Base-by-base conservation (phyloP, 192 early-diverging fungal species). In the Linnemannia schmuckeri region DNA sequence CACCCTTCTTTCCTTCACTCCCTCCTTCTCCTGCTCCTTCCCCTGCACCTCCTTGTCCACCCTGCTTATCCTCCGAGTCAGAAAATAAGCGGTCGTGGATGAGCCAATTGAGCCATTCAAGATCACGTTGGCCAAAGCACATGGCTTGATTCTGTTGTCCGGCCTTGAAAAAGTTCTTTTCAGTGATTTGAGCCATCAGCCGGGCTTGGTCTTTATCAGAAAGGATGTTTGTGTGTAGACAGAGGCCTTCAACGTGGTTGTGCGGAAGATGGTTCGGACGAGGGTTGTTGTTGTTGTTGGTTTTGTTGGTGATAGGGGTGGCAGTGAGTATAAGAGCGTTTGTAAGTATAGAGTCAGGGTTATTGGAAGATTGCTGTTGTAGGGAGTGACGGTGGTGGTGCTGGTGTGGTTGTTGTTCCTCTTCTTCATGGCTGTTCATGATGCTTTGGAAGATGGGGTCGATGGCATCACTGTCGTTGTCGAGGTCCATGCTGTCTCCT, bases 71-170 rank as follows among this genome's bases (percentile, higher is more conserved):
- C 27, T 33, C 12, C n/a, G 27, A 33, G 61, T 4, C 27, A 9
- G n/a, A 61, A 8, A 35, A 49, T 44, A 87, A 73, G 12, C 52
- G 63, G 17, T 37, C 47, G 10, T 83, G 78, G 27, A 66, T 66
- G 6, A 92, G 74, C 61, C 89, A 79, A 7, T 70, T 33, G 8
- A 92, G 37, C 82, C 83, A 86, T 30, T 57, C 75, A 2, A 92
- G 79, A 10, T 86, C 82, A 9, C 87, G 85, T 37, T 82, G 12
- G 4, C 91, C 91, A 86, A 90, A 92, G 37, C 82, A 79, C 91
- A 92, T 92, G 63, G 89, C 89, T 68, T 92, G 91, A 70, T 92
- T 92, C 66, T 81, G 85, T 22, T 78, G 66, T 9, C 85, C 85
- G 8, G 61, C 80, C 30, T 78, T 81, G 75, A 87, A 87, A 71